Conservation (phyloP, 2,329 filamentous ascomycete species). For the Thelonectria olida region DNA sequence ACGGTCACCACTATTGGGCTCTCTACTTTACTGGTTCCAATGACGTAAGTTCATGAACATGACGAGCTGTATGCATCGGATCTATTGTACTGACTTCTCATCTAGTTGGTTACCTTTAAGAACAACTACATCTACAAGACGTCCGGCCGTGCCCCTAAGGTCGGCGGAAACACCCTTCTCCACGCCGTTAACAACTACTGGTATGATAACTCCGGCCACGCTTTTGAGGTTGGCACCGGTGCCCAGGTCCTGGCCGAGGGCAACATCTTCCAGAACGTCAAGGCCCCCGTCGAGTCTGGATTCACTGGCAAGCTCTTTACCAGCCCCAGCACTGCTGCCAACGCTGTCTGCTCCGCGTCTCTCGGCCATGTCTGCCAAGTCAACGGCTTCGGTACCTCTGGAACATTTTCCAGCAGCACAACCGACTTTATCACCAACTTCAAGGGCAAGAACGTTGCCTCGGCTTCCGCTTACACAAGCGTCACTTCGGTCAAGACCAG, state of each 20-base stretch:
- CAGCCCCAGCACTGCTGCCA: slow-evolving; percentile 41
- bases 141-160: slow-evolving; percentile 63
- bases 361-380: slow-evolving; percentile 59
- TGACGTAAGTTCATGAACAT: slow-evolving; percentile 47
- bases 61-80: not conserved
- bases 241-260: slow-evolving; percentile 61
- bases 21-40: slow-evolving; percentile 63
- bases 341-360: slow-evolving; percentile 50
- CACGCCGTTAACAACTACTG: slow-evolving; percentile 71
- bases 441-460: slow-evolving; percentile 59
- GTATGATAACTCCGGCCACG: slow-evolving; percentile 61
- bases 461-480: slow-evolving; percentile 45
- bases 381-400: slow-evolving; percentile 55
- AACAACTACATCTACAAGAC: slow-evolving; percentile 69
- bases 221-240: slow-evolving; percentile 58
- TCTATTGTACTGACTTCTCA: not conserved
- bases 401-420: slow-evolving; percentile 50
- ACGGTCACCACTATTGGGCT: slow-evolving; percentile 67
- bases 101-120: slow-evolving; percentile 59
- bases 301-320: slow-evolving; percentile 44
- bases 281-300: slow-evolving; percentile 46
- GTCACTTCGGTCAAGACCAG: slow-evolving; percentile 24
- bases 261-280: slow-evolving; percentile 64
- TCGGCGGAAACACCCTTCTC: slow-evolving; percentile 61
- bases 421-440: slow-evolving; percentile 58